Base-by-base conservation (phyloP, 208 protist genomes). In the Wallacemonas sp. region DNA sequence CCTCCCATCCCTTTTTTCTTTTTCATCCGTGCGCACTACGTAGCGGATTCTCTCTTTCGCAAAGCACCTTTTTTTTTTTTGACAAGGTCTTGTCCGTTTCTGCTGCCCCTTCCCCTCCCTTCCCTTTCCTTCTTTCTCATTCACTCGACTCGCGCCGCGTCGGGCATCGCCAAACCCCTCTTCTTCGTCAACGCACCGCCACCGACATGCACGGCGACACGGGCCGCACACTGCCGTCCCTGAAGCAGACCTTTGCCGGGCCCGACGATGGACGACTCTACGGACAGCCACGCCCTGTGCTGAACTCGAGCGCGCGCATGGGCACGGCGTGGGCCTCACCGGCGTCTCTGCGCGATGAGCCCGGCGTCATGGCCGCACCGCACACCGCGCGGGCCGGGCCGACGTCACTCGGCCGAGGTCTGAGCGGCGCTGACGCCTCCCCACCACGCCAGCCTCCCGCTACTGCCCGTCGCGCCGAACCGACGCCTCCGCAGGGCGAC, bases 241-340 rank as follows among this genome's bases (percentile, higher is more conserved):
- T 59, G 29, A 59, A 59, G n/a, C 52, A 59, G 20, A 41, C 52
- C 3, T 44, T 59, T n/a, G 4, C 31, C 11, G 52, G 31, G 7
- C 20, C 52, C 12, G 52, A 59, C 16, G 52, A 59, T 10, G 32
- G n/a, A 8, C 26, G 32, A 18, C 52, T 33, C n/a, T 41, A 41
- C 20, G 52, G 52, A 7, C 4, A 10, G 29, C 20, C 12, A 29
- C 4, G 8, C 11, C 18, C 52, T 5, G 52, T 26, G 29, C 5
- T 44, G 29, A 59, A 29, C 32, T 22, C 32, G 4, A 59, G 32
- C n/a, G 52, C 52, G n/a, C 52, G 52, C 5, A 36, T 59, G 29
- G 61, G 61, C 3, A 65, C 38, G 22, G 61, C 61, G 16, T 65
- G 61, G 61, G 38, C 61, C 26, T 54, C 61, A 25, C 61, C 61